phyloP scores from a whole-genome alignment of 2,329 filamentous ascomycete genomes.

The Cytospora piceae region DNA sequence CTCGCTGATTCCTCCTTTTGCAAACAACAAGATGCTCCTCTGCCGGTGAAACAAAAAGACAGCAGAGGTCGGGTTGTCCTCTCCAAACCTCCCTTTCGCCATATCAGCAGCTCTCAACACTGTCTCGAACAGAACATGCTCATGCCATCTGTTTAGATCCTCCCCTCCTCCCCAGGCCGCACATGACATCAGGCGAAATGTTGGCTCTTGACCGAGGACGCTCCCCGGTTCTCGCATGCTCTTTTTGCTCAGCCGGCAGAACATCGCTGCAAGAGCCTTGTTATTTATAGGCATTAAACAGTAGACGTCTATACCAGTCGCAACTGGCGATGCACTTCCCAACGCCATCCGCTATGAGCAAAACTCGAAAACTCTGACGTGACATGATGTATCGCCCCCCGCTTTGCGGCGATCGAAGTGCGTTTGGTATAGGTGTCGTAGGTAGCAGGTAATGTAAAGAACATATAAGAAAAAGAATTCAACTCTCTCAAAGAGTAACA shows the following conservation, averaged over 20 bases:
- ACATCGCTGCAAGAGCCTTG: constrained; percentile 31
- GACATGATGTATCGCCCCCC: constrained; percentile 26
- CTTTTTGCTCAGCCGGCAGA: constrained; percentile 29
- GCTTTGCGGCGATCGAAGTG: constrained; percentile 25
- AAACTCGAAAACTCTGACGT: constrained; percentile 30
- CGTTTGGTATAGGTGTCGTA: constrained; percentile 33
- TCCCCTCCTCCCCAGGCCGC: constrained; percentile 14
- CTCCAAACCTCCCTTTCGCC: not conserved
- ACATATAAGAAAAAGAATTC: constrained; percentile 38
- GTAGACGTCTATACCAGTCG: constrained; percentile 42
- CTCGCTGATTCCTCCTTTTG: constrained; percentile 26
- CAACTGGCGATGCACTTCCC: constrained; percentile 38
- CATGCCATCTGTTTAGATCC: not conserved
- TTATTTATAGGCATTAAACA: constrained; percentile 36
- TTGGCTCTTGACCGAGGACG: constrained; percentile 7
- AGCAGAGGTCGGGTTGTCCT: constrained; percentile 20
- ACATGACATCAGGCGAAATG: constrained; percentile 3
- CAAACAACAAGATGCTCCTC: constrained; percentile 20
- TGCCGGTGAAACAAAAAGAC: constrained; percentile 7
- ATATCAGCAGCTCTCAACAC: not conserved
- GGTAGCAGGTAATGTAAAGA: constrained; percentile 26
- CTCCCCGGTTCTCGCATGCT: not conserved
- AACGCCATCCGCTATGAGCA: constrained; percentile 60
- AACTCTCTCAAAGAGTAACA: constrained; percentile 69
- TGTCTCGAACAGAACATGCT: constrained; percentile 9